Percentiles rank a stretch among this genome's conserved stretches.
Evolutionary conservation across 495 filamentous ascomycete genomes (phyloP).

Genomic region (Neurospora sp.): DNA sequence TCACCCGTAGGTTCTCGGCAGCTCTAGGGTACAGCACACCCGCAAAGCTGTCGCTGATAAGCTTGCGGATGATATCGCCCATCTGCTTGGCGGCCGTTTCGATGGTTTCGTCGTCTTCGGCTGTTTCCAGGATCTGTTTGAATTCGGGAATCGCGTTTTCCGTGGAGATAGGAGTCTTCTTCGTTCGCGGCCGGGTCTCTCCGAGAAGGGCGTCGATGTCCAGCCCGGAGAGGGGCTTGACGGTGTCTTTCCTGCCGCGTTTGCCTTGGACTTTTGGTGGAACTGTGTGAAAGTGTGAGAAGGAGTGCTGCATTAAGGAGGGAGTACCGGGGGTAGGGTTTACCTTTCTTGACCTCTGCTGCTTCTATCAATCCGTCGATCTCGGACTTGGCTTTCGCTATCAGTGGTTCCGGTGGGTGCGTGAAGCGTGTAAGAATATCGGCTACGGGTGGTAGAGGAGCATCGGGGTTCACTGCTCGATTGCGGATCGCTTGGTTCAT

Average conservation of each 20-base stretch:
- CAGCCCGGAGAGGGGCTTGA: conserved; percentile 84
- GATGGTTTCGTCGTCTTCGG: conserved; percentile 51
- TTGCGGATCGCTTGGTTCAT: conserved; percentile 75
- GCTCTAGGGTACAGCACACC: conserved; percentile 66
- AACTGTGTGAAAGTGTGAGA: conserved; percentile 31
- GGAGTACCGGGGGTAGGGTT: too few species aligned
- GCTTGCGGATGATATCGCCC: conserved; percentile 53
- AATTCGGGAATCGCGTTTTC: conserved; percentile 87
- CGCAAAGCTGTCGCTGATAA: conserved; percentile 63
- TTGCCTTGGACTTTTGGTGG: conserved; percentile 73
- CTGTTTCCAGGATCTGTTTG: conserved; percentile 62
- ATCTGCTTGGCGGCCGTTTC: conserved; percentile 67
- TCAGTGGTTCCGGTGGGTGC: conserved; percentile 57
- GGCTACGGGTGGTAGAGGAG: conserved; percentile 54
- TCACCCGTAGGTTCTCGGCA: conserved; percentile 62
- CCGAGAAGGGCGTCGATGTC: conserved; percentile 72
- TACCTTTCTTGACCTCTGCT: conserved; percentile 70
- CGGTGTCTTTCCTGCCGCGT: conserved; percentile 55
- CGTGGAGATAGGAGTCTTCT: conserved; percentile 51
- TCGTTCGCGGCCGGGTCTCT: conserved; percentile 23
- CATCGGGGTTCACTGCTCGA: conserved; percentile 65
- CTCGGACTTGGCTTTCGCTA: conserved; percentile 42
- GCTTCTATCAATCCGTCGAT: conserved; percentile 55
- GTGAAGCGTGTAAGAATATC: conserved; percentile 66
- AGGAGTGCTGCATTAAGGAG: too few species aligned